Evolutionary conservation across 345 rosid species (phyloP).

Genomic region (Geranium brycei): DNA sequence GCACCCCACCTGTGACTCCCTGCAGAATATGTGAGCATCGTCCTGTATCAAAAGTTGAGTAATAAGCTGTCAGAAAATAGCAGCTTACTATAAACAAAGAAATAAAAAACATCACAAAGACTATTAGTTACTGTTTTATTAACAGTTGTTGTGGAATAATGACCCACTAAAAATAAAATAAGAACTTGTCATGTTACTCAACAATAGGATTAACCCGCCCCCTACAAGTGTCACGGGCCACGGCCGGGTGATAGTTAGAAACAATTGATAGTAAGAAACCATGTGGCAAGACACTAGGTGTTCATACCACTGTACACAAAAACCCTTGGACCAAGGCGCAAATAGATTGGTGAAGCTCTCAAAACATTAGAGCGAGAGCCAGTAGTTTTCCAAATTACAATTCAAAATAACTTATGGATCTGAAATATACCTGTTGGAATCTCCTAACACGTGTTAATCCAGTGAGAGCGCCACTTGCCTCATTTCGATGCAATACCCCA

Average conservation of each 20-base stretch:
- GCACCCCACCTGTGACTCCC: slow-evolving; percentile 55
- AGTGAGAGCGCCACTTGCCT: slow-evolving; percentile 94
- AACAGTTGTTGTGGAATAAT: not conserved
- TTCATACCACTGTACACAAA: no score
- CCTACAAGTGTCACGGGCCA: no score
- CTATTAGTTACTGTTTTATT: not conserved
- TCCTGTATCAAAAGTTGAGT: slow-evolving; percentile 45
- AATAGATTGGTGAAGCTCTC: no score
- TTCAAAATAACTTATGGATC: not conserved
- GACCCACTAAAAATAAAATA: not conserved
- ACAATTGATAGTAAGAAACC: no score
- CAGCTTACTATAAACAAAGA: no score
- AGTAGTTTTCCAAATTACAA: no score
- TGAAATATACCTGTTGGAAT: slow-evolving; percentile 73
- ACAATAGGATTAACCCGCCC: not conserved
- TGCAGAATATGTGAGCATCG: slow-evolving; percentile 92
- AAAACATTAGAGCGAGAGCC: no score
- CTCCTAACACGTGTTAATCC: slow-evolving; percentile 94
- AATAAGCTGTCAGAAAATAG: not conserved
- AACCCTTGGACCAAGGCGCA: no score
- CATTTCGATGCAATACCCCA: slow-evolving; percentile 92
- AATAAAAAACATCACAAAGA: not conserved
- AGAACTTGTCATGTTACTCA: not conserved
- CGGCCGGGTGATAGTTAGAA: no score
- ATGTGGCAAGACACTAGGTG: no score